These are phyloP conservation scores for Phragmites australis DNA, from an alignment of 176 grass and related monocot species.

Conservation along the genomic window DNA sequence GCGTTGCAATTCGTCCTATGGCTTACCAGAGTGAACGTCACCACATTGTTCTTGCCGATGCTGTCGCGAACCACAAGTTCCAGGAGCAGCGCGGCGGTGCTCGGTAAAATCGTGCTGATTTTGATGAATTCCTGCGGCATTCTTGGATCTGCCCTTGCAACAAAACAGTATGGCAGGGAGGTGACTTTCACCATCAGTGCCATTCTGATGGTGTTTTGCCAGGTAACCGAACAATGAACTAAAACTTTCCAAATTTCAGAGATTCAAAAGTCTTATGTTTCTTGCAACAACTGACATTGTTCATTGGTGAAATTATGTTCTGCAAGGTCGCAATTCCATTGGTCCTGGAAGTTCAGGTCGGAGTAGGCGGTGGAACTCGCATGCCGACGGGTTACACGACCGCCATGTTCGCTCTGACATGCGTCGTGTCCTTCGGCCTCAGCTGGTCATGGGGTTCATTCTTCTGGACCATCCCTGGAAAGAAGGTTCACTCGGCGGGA, in stretches of 20 bases:
- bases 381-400: constrained; percentile 35
- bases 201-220: constrained; percentile 45
- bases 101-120: constrained; percentile 38
- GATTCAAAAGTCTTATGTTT: not conserved
- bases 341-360: constrained; percentile 32
- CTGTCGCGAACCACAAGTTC: constrained; percentile 34
- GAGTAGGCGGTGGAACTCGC: constrained; percentile 35
- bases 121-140: constrained; percentile 43
- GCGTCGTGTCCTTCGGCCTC: constrained; percentile 39
- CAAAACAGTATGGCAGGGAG: constrained; percentile 36
- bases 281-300: not conserved
- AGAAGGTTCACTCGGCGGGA: constrained; percentile 32
- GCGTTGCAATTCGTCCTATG: constrained; percentile 41
- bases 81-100: constrained; percentile 20
- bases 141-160: constrained; percentile 42
- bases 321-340: constrained; percentile 43
- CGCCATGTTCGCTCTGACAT: constrained; percentile 39
- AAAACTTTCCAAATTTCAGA: not conserved
- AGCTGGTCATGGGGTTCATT: constrained; percentile 62
- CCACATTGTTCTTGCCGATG: constrained; percentile 41
- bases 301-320: not conserved
- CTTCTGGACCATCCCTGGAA: constrained; percentile 23
- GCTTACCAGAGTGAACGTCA: constrained; percentile 39
- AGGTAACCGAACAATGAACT: constrained; percentile 33
- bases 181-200: constrained; percentile 15